A percentile compares a stretch with the other conserved stretches of the same genome.
These are phyloP conservation scores for Maudiozyma humilis DNA, from an alignment of 1,139 yeast genomes.

Conservation along the genomic window DNA sequence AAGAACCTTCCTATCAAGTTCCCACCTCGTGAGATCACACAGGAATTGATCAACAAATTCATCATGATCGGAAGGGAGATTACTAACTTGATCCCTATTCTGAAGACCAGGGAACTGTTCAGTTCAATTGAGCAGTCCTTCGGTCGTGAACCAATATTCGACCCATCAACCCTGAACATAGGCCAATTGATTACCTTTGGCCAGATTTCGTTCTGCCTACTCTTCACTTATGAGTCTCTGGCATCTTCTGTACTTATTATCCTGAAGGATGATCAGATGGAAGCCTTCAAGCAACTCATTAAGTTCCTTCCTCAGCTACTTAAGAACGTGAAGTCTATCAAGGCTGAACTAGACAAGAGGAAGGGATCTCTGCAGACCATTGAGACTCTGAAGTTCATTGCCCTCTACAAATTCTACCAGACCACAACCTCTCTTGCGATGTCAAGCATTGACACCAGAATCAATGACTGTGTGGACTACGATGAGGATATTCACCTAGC, in stretches of 20 bases:
- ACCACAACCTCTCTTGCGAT: constrained; percentile 12
- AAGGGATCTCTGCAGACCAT: constrained; percentile 11
- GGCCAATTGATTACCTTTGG: constrained; percentile 21
- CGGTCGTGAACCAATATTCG: constrained; percentile 17
- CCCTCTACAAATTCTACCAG: constrained; percentile 22
- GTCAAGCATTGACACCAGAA: background rate
- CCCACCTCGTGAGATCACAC: constrained; percentile 15
- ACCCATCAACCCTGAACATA: constrained; percentile 12
- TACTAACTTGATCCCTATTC: constrained; percentile 17
- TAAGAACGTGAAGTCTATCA: constrained; percentile 15
- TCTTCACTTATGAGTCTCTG: constrained; percentile 22
- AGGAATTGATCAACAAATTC: constrained; percentile 17
- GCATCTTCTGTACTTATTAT: constrained; percentile 22
- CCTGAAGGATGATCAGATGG: constrained; percentile 18
- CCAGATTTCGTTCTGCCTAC: constrained; percentile 18
- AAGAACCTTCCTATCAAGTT: constrained; percentile 11
- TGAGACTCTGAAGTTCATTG: constrained; percentile 18
- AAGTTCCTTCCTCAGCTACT: constrained; percentile 13
- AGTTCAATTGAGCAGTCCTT: constrained; percentile 16
- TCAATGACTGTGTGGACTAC: constrained; percentile 15
- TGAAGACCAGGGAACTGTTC: constrained; percentile 17
- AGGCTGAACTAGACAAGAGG: constrained; percentile 18
- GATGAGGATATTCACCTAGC: constrained; percentile 27
- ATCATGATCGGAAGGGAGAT: constrained; percentile 16
- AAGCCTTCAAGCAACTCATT: constrained; percentile 15